phyloP scores from a whole-genome alignment of 192 early-diverging fungal genomes.

The Funneliformis geosporum region DNA sequence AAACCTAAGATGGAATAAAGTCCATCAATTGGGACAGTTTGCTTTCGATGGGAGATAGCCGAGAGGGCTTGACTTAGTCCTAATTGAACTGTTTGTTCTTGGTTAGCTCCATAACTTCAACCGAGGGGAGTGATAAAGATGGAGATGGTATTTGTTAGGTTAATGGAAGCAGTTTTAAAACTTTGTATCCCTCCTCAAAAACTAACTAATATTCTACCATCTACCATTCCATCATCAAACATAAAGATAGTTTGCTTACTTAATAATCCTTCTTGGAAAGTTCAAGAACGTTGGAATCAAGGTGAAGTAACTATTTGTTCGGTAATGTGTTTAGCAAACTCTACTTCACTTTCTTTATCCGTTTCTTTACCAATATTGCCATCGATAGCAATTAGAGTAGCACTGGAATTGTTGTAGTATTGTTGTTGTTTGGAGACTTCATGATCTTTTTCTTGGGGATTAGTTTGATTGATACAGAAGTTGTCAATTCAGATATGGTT shows the following conservation, averaged over 20 bases:
- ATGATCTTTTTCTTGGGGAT: constrained; percentile 6
- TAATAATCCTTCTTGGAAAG: constrained; percentile 9
- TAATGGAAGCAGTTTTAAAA: too few species aligned
- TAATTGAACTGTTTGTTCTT: not conserved
- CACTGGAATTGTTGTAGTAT: constrained; percentile 5
- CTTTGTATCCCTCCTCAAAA: not conserved
- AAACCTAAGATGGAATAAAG: constrained; percentile 2
- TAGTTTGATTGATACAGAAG: constrained; percentile 16
- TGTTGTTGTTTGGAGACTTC: constrained; percentile 4
- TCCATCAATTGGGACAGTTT: not conserved
- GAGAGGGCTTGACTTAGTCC: not conserved
- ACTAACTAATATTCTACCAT: not conserved
- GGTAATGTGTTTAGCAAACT: too few species aligned
- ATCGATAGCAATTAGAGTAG: constrained; percentile 2
- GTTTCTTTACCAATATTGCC: not conserved
- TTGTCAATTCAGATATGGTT: constrained; percentile 16
- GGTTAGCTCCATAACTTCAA: not conserved
- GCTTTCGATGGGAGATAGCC: not conserved
- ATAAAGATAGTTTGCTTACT: constrained; percentile 17
- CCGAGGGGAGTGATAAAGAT: constrained; percentile 2
- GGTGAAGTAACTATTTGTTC: constrained; percentile 4
- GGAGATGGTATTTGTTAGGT: too few species aligned
- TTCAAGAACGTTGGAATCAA: constrained; percentile 17
- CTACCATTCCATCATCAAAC: constrained; percentile 23
- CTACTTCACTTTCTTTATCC: not conserved